Percentiles rank a stretch among this genome's conserved stretches.
Conservation (phyloP, 495 filamentous ascomycete genomes). For the Tuber brumale region DNA sequence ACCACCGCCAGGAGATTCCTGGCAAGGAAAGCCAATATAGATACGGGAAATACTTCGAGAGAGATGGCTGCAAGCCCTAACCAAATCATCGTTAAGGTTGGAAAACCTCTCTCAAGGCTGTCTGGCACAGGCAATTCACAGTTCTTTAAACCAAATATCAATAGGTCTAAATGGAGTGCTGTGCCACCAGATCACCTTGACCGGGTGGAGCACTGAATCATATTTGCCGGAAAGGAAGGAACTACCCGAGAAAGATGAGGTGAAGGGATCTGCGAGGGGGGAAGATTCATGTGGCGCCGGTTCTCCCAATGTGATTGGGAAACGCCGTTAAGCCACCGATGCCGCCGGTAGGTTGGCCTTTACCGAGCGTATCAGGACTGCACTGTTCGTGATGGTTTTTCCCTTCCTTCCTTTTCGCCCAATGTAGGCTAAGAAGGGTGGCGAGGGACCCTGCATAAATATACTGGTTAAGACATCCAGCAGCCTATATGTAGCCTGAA, state of each 20-base stretch:
- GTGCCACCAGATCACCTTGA: not conserved
- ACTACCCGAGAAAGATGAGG: not conserved
- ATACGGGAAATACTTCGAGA: not conserved
- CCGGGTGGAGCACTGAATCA: not conserved
- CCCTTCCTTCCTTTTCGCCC: not conserved
- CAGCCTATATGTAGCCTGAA: not conserved
- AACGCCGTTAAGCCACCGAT: not conserved
- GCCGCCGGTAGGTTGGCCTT: not conserved
- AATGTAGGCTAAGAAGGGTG: not conserved
- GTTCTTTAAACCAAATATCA: not conserved
- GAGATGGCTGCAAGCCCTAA: not conserved
- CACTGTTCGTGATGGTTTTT: not conserved
- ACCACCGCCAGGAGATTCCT: not conserved
- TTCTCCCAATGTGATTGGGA: not conserved
- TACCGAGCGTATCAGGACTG: not conserved
- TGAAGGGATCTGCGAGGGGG: not conserved
- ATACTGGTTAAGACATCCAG: not conserved
- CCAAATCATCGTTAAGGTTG: not conserved
- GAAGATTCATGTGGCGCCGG: not conserved
- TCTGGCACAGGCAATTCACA: not conserved
- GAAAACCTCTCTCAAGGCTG: not conserved
- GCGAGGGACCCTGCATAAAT: not conserved
- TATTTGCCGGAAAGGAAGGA: not conserved
- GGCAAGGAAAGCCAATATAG: not conserved
- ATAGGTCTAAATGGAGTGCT: not conserved